Evolutionary conservation across 345 rosid genomes (phyloP).

Genomic region (Nasturtium officinale): DNA sequence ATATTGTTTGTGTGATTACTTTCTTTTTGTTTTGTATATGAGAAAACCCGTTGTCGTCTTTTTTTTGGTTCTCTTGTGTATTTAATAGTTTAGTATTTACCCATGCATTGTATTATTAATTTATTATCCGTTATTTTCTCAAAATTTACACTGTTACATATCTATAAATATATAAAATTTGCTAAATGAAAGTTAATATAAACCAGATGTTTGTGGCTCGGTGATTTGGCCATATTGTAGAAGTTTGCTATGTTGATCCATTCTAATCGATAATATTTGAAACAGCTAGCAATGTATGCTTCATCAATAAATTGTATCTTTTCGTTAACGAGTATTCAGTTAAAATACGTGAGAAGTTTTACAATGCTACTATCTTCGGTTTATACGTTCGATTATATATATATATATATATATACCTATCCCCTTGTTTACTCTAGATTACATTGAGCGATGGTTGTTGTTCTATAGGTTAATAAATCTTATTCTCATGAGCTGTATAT

Average conservation of each 20-base stretch:
- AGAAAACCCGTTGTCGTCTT: background rate
- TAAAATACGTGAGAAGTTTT: background rate
- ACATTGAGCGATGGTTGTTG: too few species aligned
- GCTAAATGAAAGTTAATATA: background rate
- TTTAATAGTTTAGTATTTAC: background rate
- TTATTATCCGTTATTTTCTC: background rate
- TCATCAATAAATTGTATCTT: background rate
- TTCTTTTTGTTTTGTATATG: slow-evolving; percentile 24
- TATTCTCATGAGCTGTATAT: too few species aligned
- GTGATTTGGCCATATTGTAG: background rate
- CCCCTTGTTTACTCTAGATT: too few species aligned
- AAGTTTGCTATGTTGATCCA: background rate
- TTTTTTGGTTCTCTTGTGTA: background rate
- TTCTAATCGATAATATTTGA: too few species aligned
- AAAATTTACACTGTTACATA: background rate
- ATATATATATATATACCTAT: too few species aligned
- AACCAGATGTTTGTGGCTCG: background rate
- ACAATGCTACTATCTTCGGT: too few species aligned
- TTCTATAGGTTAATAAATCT: too few species aligned
- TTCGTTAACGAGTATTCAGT: background rate
- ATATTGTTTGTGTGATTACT: slow-evolving; percentile 20
- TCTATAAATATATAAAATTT: background rate
- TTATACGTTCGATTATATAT: too few species aligned
- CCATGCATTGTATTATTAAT: background rate
- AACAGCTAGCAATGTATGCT: background rate